Conservation (phyloP, 1,284 basidiomycete genomes). For the Irpex sp. region DNA sequence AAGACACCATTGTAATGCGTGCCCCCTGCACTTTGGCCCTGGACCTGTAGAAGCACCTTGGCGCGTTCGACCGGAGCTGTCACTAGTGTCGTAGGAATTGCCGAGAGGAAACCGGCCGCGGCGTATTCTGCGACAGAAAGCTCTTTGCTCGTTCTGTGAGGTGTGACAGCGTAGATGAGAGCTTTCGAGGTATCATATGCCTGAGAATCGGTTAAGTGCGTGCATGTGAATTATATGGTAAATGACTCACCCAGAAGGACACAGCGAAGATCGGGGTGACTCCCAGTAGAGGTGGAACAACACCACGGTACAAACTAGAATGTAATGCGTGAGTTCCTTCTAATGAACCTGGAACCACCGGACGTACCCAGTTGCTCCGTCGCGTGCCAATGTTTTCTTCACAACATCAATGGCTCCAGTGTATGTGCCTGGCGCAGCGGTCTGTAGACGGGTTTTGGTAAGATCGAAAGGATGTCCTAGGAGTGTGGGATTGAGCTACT, state of each 20-base stretch:
- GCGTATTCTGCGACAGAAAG: conserved; percentile 87
- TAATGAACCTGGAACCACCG: background rate
- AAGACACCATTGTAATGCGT: conserved; percentile 88
- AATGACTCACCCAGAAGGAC: conserved; percentile 85
- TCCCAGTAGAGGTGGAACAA: conserved; percentile 93
- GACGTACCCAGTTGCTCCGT: conserved; percentile 84
- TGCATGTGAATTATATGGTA: background rate
- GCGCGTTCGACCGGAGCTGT: conserved; percentile 97
- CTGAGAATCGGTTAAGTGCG: conserved; percentile 35
- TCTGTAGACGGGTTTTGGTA: conserved; percentile 95
- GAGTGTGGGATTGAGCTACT: background rate
- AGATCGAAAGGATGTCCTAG: conserved; percentile 96
- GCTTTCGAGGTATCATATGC: conserved; percentile 95
- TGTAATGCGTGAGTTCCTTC: background rate
- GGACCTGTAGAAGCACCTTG: conserved; percentile 87
- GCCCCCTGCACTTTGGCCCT: conserved; percentile 89
- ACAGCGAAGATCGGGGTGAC: conserved; percentile 99
- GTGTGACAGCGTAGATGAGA: conserved; percentile 73
- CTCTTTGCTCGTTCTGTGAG: conserved; percentile 59
- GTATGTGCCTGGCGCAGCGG: conserved; percentile 87
- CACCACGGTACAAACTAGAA: conserved; percentile 88
- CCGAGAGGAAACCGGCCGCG: conserved; percentile 91
- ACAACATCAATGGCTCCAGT: conserved; percentile 94
- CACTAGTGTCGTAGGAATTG: conserved; percentile 88
- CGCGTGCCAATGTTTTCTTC: conserved; percentile 82